A percentile compares a stretch with the other conserved stretches of the same genome.
Evolutionary conservation across 768 basidiomycete genomes (phyloP).

Genomic region (Hypholoma fasciculare): DNA sequence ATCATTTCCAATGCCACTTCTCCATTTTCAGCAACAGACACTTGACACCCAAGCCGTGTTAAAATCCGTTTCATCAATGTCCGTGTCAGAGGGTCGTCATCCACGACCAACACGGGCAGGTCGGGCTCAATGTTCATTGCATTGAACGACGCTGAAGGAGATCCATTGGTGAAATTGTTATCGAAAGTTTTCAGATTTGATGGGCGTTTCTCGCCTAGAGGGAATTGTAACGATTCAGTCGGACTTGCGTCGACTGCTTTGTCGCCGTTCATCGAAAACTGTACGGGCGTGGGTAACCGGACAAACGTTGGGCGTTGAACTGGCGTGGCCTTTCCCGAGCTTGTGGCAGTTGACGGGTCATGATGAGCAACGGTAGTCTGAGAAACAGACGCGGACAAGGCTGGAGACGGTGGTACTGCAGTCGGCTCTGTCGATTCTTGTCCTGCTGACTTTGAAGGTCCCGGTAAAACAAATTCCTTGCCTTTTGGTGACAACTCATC

Average conservation of each 20-base stretch:
- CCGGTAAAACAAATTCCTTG: too few species aligned
- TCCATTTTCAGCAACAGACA: constrained; percentile 85
- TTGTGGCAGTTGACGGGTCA: constrained; percentile 1
- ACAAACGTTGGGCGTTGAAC: constrained; percentile 38
- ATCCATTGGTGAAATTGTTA: constrained; percentile 34
- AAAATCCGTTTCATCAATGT: constrained; percentile 80
- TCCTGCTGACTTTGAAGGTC: too few species aligned
- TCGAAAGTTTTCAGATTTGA: constrained; percentile 40
- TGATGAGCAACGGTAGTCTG: neutral
- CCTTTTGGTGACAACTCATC: neutral
- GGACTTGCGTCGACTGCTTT: constrained; percentile 23
- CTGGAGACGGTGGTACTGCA: neutral
- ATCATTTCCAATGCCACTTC: constrained; percentile 75
- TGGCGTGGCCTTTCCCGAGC: constrained; percentile 8
- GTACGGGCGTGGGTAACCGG: constrained; percentile 32
- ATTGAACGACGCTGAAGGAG: constrained; percentile 37
- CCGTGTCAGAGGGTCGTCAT: constrained; percentile 81
- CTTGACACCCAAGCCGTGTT: constrained; percentile 73
- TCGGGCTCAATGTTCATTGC: constrained; percentile 46
- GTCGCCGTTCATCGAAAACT: constrained; percentile 30
- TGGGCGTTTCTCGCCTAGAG: constrained; percentile 21
- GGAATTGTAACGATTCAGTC: constrained; percentile 21
- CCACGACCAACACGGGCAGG: constrained; percentile 75
- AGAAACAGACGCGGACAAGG: neutral
- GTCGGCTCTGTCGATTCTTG: too few species aligned